phyloP scores from a whole-genome alignment of 2,329 filamentous ascomycete species.

The Venturia asperata region DNA sequence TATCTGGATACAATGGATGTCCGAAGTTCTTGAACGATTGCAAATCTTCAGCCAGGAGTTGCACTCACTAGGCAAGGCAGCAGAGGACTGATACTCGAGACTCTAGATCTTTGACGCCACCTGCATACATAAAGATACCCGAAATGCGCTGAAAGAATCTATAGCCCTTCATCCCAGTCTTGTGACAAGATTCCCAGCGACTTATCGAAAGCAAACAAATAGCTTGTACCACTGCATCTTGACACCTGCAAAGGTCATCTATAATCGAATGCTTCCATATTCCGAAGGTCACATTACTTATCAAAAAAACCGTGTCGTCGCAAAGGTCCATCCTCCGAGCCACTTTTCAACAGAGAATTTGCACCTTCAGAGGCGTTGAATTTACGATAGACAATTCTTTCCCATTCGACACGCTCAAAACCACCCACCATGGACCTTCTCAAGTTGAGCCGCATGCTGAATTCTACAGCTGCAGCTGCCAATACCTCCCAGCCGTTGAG shows the following conservation, averaged over 20 bases:
- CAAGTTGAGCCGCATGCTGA: slow-evolving; percentile 9
- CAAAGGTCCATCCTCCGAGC: background rate
- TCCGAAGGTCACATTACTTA: background rate
- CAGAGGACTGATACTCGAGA: background rate
- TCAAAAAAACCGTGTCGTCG: background rate
- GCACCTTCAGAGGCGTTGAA: background rate
- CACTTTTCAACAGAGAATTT: background rate
- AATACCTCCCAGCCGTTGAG: slow-evolving; percentile 24
- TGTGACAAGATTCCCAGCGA: background rate
- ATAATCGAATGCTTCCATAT: background rate
- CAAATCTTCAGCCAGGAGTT: background rate
- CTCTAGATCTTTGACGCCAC: background rate
- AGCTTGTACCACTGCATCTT: background rate
- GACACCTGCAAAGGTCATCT: background rate
- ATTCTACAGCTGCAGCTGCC: slow-evolving; percentile 3
- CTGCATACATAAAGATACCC: background rate
- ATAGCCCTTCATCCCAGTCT: background rate
- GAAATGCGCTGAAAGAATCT: background rate
- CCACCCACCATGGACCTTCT: slow-evolving; percentile 5
- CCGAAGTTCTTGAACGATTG: background rate
- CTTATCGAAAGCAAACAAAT: background rate
- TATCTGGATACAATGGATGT: background rate
- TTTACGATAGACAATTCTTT: background rate
- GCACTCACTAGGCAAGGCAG: background rate
- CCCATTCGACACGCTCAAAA: background rate